phyloP scores from a whole-genome alignment of 2,329 filamentous ascomycete species.

The Epichloe amarillans region DNA sequence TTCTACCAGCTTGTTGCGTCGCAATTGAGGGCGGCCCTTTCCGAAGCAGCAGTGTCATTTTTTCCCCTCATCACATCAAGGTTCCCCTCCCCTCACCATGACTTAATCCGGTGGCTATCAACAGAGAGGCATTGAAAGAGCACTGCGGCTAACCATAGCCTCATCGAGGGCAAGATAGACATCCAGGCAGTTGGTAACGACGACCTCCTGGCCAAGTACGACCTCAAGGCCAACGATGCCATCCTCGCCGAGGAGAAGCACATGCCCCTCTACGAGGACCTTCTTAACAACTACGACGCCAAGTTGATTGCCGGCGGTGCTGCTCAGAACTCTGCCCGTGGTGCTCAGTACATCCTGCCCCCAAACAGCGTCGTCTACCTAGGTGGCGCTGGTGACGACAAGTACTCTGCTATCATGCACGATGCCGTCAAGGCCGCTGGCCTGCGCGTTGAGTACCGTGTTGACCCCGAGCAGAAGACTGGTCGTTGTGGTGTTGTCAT shows the following conservation, averaged over 20 bases:
- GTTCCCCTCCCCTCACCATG: background rate
- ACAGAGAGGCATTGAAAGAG: background rate
- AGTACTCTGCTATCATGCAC: conserved; percentile 80
- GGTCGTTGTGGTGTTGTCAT: conserved; percentile 94
- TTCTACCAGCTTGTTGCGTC: conserved; percentile 7
- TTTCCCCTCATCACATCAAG: background rate
- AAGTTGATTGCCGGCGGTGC: conserved; percentile 93
- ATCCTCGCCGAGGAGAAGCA: conserved; percentile 94
- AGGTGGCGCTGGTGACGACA: conserved; percentile 88
- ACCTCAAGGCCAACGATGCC: conserved; percentile 88
- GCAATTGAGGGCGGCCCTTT: background rate
- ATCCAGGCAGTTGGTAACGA: conserved; percentile 82
- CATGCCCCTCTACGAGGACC: conserved; percentile 78
- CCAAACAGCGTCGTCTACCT: conserved; percentile 85
- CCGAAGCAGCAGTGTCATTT: background rate
- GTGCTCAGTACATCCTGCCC: conserved; percentile 91
- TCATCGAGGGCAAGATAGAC: conserved; percentile 35
- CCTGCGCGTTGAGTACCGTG: conserved; percentile 86
- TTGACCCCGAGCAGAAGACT: conserved; percentile 72
- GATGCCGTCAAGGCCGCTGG: conserved; percentile 80
- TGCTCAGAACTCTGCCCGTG: conserved; percentile 93
- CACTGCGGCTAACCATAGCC: background rate
- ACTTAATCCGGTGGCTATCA: background rate
- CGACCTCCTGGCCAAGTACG: conserved; percentile 81
- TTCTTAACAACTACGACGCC: conserved; percentile 81